Evolutionary conservation across 805 yeast species (phyloP), one percentile per base, ranked within the genome.

Genomic region (Vanderwaltozyma yarrowii): DNA sequence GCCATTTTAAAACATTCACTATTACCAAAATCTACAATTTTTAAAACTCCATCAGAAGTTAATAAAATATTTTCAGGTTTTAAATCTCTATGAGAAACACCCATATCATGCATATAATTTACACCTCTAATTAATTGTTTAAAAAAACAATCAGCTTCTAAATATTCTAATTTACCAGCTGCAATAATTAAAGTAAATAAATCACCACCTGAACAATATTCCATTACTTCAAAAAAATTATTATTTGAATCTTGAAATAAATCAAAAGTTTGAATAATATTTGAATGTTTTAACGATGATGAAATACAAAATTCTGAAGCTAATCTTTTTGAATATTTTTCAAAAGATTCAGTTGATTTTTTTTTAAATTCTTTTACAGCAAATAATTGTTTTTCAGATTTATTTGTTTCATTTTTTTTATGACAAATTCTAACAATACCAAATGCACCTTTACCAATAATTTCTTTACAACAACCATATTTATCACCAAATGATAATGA

Each of bases 381-480:
- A 54, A 67, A 86, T 19, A 83, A 58, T n/a, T 62, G 60, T 47
- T 74, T 78, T 12, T 65, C 27, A 8, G 47, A 50, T 5, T 63
- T 46, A 50, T 73, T 75, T 14, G 25, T 7, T 16, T 35, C 33
- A 37, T 21, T 25, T 50, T 73, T 76, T 56, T 80, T 80, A 65
- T 88, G 96, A 6, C 95, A 74, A 7, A 89, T 75, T 44, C 96
- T 69, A 15, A 89, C 97, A 32, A 86, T 85, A 16, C 98, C 98
- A 66, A 83, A 89, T 0, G 96, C 78, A 17, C 97, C 97, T 37
- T 83, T 73, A 19, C 98, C 98, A 45, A 92, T 74, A 33, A 87
- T 83, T 58, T 89, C 96, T 61, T 86, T 95, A 59, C 96, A 88
- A 37, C 81, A 73, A 32, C 98, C 98, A 58, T 92, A 89, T 56